Conservation (phyloP, 495 filamentous ascomycete species). For the Penicillium silybi region DNA sequence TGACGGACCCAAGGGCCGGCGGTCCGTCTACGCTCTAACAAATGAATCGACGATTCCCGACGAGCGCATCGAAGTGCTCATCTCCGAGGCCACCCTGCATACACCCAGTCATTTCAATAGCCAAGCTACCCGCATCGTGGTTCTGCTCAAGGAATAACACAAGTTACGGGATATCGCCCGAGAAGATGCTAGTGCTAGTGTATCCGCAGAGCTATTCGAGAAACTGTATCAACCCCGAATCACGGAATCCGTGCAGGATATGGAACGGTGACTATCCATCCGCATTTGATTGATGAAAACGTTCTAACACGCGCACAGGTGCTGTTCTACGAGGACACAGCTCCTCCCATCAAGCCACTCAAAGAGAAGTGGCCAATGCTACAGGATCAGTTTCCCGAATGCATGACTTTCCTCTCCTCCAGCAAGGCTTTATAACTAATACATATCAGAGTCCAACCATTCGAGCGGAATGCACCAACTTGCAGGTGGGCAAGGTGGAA, state of each 20-base stretch:
- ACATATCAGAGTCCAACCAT: conserved; percentile 51
- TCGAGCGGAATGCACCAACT: conserved; percentile 65
- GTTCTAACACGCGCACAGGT: conserved; percentile 26
- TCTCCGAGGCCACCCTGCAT: conserved; percentile 19
- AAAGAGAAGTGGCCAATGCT: conserved; percentile 44
- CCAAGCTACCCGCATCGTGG: conserved; percentile 25
- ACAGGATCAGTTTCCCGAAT: conserved; percentile 10
- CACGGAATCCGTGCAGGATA: conserved; percentile 13
- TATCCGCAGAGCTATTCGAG: conserved; percentile 45
- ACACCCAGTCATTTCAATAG: conserved; percentile 31
- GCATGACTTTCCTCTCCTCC: conserved; percentile 9
- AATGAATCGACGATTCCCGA: conserved; percentile 29
- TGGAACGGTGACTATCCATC: conserved; percentile 9
- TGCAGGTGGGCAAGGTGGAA: conserved; percentile 20
- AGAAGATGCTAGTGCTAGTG: conserved; percentile 41
- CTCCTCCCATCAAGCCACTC: conserved; percentile 44
- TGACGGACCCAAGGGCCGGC: conserved; percentile 24
- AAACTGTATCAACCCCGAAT: conserved; percentile 22
- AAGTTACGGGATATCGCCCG: conserved; percentile 26
- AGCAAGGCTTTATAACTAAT: conserved; percentile 30
- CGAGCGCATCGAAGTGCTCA: conserved; percentile 25
- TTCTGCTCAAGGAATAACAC: conserved; percentile 30
- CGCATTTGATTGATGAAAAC: background rate
- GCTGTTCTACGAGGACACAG: conserved; percentile 62
- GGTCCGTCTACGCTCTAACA: conserved; percentile 26